A percentile compares a stretch with the other conserved stretches of the same genome.
phyloP scores from a whole-genome alignment of 2,329 filamentous ascomycete genomes.

The Aureobasidium sp. region DNA sequence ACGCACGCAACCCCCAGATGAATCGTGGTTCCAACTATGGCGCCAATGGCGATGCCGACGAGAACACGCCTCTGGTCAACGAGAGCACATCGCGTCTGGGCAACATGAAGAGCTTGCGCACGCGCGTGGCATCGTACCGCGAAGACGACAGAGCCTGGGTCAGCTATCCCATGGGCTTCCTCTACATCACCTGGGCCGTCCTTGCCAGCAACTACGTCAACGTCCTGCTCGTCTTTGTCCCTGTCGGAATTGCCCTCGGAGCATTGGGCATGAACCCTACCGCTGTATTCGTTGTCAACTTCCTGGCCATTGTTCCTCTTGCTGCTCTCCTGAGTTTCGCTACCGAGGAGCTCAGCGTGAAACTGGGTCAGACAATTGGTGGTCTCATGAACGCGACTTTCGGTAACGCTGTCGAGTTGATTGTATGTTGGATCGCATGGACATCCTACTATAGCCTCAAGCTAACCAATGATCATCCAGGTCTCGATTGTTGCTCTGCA shows the following conservation, averaged over 20 bases:
- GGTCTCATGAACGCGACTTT: slow-evolving; percentile 88
- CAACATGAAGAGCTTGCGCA: slow-evolving; percentile 18
- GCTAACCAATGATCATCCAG: slow-evolving; percentile 37
- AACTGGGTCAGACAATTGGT: slow-evolving; percentile 73
- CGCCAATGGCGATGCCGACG: slow-evolving; percentile 44
- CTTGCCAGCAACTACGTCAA: slow-evolving; percentile 55
- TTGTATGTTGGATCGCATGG: slow-evolving; percentile 38
- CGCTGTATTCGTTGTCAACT: slow-evolving; percentile 80
- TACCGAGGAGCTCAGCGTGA: slow-evolving; percentile 81
- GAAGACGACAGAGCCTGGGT: slow-evolving; percentile 28
- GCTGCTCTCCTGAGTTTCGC: slow-evolving; percentile 81
- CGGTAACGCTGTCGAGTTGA: slow-evolving; percentile 49
- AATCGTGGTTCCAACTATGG: slow-evolving; percentile 56
- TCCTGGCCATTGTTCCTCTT: slow-evolving; percentile 84
- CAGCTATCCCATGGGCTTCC: slow-evolving; percentile 26
- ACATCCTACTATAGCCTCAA: not conserved
- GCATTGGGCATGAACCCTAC: slow-evolving; percentile 56
- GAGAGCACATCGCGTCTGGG: slow-evolving; percentile 18
- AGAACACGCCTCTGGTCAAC: slow-evolving; percentile 26
- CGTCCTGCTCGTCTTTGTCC: slow-evolving; percentile 65
- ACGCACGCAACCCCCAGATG: slow-evolving; percentile 1
- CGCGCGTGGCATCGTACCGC: slow-evolving; percentile 8
- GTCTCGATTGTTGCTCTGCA: slow-evolving; percentile 86
- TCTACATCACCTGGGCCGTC: slow-evolving; percentile 35
- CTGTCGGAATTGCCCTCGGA: slow-evolving; percentile 64